Evolutionary conservation across 2,329 filamentous ascomycete species (phyloP).

Genomic region (Pezicula radicicola): DNA sequence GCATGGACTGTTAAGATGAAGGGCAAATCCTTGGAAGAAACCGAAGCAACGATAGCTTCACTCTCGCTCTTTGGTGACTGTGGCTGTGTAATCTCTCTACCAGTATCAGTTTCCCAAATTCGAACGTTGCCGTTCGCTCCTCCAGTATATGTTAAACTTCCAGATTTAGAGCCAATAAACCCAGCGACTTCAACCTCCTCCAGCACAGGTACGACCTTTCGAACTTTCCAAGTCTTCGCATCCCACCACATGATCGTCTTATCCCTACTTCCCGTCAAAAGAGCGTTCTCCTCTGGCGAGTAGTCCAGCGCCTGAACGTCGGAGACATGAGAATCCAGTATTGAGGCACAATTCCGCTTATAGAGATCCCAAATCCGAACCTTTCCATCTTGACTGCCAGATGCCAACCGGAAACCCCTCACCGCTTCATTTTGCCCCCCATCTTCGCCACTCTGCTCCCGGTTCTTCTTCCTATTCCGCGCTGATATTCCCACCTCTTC

Average conservation of each 20-base stretch:
- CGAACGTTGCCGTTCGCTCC: slow-evolving; percentile 81
- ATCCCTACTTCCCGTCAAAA: slow-evolving; percentile 86
- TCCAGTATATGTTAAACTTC: slow-evolving; percentile 74
- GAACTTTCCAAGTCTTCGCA: slow-evolving; percentile 76
- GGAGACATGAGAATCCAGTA: slow-evolving; percentile 91
- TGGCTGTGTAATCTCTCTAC: slow-evolving; percentile 74
- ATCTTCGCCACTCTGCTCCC: slow-evolving; percentile 39
- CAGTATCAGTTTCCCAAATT: slow-evolving; percentile 77
- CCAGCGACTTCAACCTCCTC: slow-evolving; percentile 84
- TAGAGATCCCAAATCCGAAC: slow-evolving; percentile 89
- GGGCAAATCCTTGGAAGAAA: slow-evolving; percentile 62
- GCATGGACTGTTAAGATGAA: slow-evolving; percentile 81
- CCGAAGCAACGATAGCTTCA: slow-evolving; percentile 67
- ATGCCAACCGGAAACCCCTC: slow-evolving; percentile 75
- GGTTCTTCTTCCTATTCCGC: slow-evolving; percentile 42
- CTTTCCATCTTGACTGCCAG: slow-evolving; percentile 91
- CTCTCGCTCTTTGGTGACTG: slow-evolving; percentile 59
- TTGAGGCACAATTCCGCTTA: slow-evolving; percentile 72
- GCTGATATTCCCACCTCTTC: slow-evolving; percentile 30
- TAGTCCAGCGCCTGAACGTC: slow-evolving; percentile 88
- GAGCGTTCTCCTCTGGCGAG: slow-evolving; percentile 66
- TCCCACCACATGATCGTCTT: slow-evolving; percentile 96
- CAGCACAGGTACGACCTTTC: slow-evolving; percentile 76
- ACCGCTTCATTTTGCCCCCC: slow-evolving; percentile 44
- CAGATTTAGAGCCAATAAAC: slow-evolving; percentile 61